These are phyloP conservation scores for Pythium monospermum DNA, from an alignment of 352 stramenopile genomes.

Conservation along the genomic window DNA sequence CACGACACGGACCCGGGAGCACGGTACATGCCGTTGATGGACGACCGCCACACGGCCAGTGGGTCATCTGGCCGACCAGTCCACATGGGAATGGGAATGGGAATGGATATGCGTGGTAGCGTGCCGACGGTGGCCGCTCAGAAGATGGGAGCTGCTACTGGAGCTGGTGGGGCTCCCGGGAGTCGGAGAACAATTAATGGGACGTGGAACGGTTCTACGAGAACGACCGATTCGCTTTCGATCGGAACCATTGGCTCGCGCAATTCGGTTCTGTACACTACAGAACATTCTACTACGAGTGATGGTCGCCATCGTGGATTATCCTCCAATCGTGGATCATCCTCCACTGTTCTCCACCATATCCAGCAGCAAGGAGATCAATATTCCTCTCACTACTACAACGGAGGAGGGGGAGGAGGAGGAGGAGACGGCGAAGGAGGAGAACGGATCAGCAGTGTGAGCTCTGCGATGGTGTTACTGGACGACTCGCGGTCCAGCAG, in stretches of 20 bases:
- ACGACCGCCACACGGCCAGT: background rate
- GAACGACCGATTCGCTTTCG: constrained; percentile 41
- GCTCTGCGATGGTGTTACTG: constrained; percentile 17
- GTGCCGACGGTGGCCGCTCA: background rate
- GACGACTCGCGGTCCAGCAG: constrained; percentile 15
- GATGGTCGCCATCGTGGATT: no score
- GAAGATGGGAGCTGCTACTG: background rate
- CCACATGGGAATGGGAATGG: no score
- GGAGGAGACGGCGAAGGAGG: no score
- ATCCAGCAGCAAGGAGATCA: no score
- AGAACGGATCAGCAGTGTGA: constrained; percentile 9
- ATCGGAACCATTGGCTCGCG: constrained; percentile 37
- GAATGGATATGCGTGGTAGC: no score
- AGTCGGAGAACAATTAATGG: constrained; percentile 14
- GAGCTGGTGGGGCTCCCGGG: background rate
- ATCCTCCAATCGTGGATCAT: no score
- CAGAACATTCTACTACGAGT: no score
- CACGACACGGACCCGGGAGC: constrained; percentile 11
- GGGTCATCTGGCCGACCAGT: background rate
- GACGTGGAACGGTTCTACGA: constrained; percentile 17
- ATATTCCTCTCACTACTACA: no score
- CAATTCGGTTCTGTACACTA: constrained; percentile 30
- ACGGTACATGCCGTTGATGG: constrained; percentile 8
- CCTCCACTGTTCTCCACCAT: no score
- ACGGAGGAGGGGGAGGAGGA: no score